Evolutionary conservation across 2,329 filamentous ascomycete genomes (phyloP).

Genomic region (Neonectria magnoliae): DNA sequence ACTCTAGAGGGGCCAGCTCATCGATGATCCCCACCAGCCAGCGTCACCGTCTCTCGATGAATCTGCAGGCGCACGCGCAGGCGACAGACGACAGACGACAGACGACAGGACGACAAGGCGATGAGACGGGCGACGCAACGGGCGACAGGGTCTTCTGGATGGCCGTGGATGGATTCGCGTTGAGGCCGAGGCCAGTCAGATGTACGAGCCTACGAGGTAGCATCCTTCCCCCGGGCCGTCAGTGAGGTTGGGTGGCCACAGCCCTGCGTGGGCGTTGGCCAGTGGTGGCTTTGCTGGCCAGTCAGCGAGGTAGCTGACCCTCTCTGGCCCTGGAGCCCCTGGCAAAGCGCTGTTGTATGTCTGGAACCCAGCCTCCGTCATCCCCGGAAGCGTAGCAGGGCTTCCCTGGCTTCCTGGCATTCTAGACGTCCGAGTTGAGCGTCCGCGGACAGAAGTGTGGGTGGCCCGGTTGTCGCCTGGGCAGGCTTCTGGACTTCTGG

Average conservation of each 20-base stretch:
- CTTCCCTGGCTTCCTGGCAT: constrained; percentile 12
- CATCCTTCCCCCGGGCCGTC: constrained; percentile 19
- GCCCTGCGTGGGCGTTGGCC: constrained; percentile 37
- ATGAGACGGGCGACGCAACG: background rate
- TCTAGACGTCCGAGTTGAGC: constrained; percentile 18
- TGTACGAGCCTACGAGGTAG: background rate
- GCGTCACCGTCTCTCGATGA: constrained; percentile 45
- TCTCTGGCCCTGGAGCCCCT: constrained; percentile 17
- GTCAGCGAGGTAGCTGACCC: constrained; percentile 29
- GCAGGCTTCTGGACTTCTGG: background rate
- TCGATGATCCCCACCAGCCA: constrained; percentile 42
- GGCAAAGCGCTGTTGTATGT: constrained; percentile 7
- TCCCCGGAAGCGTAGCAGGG: constrained; percentile 20
- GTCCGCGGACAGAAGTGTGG: constrained; percentile 4
- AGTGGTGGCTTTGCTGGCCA: constrained; percentile 32
- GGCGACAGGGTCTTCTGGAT: constrained; percentile 32
- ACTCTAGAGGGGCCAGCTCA: constrained; percentile 43
- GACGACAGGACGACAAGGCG: background rate
- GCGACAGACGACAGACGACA: background rate
- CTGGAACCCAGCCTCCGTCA: constrained; percentile 31
- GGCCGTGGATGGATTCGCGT: constrained; percentile 17
- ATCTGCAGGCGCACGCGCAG: constrained; percentile 37
- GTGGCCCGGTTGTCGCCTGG: constrained; percentile 11
- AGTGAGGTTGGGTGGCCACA: constrained; percentile 36
- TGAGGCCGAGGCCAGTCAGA: constrained; percentile 15